phyloP scores from a whole-genome alignment of 2,329 filamentous ascomycete genomes.

The Microdochium trichocladiopsis region DNA sequence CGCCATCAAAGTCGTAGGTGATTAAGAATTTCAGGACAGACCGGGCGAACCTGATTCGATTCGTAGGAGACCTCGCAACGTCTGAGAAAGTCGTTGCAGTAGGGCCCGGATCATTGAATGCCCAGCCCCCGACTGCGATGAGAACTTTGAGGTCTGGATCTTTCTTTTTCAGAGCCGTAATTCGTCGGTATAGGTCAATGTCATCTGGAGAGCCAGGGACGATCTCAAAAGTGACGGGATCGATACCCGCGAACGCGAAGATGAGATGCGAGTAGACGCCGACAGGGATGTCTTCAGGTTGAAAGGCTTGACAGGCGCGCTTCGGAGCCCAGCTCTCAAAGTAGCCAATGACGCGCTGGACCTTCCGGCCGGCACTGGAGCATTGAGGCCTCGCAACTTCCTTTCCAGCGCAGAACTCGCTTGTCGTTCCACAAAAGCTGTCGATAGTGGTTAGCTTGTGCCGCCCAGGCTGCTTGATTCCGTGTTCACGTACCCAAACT shows the following conservation, averaged over 20 bases:
- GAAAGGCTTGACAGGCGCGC: constrained; percentile 8
- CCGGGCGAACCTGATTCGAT: not conserved
- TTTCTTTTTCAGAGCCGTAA: constrained; percentile 22
- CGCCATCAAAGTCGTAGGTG: not conserved
- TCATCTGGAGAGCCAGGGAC: constrained; percentile 3
- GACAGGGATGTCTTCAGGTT: constrained; percentile 15
- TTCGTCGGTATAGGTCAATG: constrained; percentile 13
- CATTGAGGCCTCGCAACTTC: constrained; percentile 3
- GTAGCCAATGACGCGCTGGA: constrained; percentile 13
- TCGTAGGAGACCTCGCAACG: constrained; percentile 8
- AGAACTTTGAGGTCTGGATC: constrained; percentile 22
- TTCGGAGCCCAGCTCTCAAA: constrained; percentile 14
- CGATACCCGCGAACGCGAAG: constrained; percentile 25
- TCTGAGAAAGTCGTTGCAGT: constrained; percentile 18
- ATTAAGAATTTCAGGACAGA: not conserved
- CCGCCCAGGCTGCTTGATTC: not conserved
- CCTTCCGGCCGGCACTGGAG: not conserved
- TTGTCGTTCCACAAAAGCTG: constrained; percentile 13
- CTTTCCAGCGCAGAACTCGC: constrained; percentile 6
- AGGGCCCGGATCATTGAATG: constrained; percentile 26
- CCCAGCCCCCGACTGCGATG: constrained; percentile 33
- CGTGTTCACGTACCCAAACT: constrained; percentile 8
- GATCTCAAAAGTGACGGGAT: constrained; percentile 19
- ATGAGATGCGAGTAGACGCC: constrained; percentile 22
- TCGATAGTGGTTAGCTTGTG: not conserved